Evolutionary conservation across 176 grass and related monocot species (phyloP).

Genomic region (Paspalum notatum): DNA sequence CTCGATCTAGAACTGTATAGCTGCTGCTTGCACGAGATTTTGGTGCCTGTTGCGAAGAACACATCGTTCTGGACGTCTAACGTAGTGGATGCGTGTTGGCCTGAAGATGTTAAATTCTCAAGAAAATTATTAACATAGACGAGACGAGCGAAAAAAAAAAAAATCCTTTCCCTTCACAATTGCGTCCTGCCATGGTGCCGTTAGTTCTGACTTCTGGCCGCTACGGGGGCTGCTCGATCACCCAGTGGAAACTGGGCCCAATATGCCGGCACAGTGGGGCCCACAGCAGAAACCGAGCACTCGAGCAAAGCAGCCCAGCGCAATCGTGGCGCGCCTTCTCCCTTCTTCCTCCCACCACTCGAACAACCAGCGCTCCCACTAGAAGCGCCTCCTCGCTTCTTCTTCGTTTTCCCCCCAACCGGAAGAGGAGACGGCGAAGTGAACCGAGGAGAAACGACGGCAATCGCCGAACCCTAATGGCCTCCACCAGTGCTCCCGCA

Average conservation of each 20-base stretch:
- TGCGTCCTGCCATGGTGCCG: background rate
- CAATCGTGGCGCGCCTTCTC: slow-evolving; percentile 41
- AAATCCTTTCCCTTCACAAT: too few species aligned
- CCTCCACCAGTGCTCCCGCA: slow-evolving; percentile 24
- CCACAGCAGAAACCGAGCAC: background rate
- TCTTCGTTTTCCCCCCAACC: background rate
- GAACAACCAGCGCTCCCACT: slow-evolving; percentile 12
- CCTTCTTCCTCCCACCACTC: slow-evolving; percentile 17
- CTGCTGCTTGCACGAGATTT: slow-evolving; percentile 40
- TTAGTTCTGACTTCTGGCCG: background rate
- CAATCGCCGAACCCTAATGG: slow-evolving; percentile 21
- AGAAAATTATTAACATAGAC: background rate
- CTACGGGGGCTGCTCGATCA: background rate
- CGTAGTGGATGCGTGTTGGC: slow-evolving; percentile 30
- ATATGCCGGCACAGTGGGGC: background rate
- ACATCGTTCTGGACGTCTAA: slow-evolving; percentile 23
- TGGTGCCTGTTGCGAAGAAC: slow-evolving; percentile 40
- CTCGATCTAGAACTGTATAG: slow-evolving; percentile 46
- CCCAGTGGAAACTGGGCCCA: background rate
- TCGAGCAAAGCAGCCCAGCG: background rate
- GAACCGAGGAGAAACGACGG: background rate
- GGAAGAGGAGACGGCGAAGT: background rate
- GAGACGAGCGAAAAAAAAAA: background rate
- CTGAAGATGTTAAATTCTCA: background rate
- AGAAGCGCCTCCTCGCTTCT: slow-evolving; percentile 20